phyloP scores from a whole-genome alignment of 1,139 yeast species.

The Debaryomyces sp. region DNA sequence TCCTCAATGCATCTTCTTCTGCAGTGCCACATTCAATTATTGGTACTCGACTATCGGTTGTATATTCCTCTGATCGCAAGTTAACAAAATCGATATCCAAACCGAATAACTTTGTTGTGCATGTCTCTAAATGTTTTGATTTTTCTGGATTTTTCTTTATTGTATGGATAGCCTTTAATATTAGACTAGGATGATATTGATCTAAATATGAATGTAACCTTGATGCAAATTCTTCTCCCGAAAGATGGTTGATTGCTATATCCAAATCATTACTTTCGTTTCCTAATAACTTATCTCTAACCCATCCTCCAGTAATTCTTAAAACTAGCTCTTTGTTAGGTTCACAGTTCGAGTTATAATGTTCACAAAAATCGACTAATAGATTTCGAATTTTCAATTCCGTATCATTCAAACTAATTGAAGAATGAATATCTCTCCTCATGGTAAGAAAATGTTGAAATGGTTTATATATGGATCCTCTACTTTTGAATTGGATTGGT shows the following conservation, averaged over 20 bases:
- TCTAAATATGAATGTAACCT: slow-evolving; percentile 59
- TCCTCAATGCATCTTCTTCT: slow-evolving; percentile 82
- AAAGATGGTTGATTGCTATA: slow-evolving; percentile 79
- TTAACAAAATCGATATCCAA: slow-evolving; percentile 92
- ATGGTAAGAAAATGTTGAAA: slow-evolving; percentile 11
- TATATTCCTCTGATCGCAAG: slow-evolving; percentile 82
- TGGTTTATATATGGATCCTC: neutral
- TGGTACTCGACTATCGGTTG: slow-evolving; percentile 83
- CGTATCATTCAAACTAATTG: slow-evolving; percentile 43
- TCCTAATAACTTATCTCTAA: slow-evolving; percentile 87
- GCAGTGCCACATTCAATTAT: slow-evolving; percentile 81
- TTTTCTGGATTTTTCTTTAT: slow-evolving; percentile 93
- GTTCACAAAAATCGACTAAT: slow-evolving; percentile 45
- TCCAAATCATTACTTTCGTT: slow-evolving; percentile 83
- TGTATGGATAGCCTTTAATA: slow-evolving; percentile 64
- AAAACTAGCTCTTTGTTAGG: slow-evolving; percentile 41
- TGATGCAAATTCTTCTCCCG: slow-evolving; percentile 86
- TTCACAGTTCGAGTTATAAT: slow-evolving; percentile 27
- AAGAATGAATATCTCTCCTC: slow-evolving; percentile 22
- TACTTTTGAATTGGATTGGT: neutral
- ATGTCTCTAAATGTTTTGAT: slow-evolving; percentile 94
- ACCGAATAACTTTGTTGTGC: slow-evolving; percentile 83
- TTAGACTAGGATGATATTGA: slow-evolving; percentile 42
- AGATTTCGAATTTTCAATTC: slow-evolving; percentile 52
- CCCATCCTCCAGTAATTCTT: slow-evolving; percentile 99